These are phyloP conservation scores for Candida broadrunensis DNA, from an alignment of 805 yeast species.

Conservation along the genomic window DNA sequence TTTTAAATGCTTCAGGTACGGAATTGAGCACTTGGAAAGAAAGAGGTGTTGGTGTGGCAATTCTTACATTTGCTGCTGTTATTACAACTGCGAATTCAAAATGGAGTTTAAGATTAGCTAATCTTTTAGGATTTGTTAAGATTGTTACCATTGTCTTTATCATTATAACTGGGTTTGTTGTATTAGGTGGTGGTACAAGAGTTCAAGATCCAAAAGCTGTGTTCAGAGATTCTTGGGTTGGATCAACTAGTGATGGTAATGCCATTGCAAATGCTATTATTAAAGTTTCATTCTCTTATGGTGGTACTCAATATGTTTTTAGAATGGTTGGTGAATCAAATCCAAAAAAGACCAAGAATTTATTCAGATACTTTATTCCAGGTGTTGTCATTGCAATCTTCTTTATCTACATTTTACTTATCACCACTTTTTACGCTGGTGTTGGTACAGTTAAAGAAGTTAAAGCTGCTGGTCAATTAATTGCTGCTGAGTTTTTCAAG, in stretches of 20 bases:
- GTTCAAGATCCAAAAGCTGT: conserved; percentile 27
- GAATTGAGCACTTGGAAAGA: conserved; percentile 30
- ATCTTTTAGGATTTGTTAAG: conserved; percentile 33
- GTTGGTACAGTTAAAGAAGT: conserved; percentile 1
- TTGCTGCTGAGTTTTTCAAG: conserved; percentile 26
- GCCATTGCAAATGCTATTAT: conserved; percentile 43
- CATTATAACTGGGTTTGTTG: conserved; percentile 32
- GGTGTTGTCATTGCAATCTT: conserved; percentile 26
- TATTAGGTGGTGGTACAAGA: conserved; percentile 32
- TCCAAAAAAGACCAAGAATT: conserved; percentile 22
- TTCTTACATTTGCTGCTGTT: conserved; percentile 20
- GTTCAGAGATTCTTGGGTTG: conserved; percentile 35
- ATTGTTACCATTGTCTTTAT: conserved; percentile 30
- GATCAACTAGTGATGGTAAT: conserved; percentile 41
- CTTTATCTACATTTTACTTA: conserved; percentile 25
- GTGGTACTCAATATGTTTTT: conserved; percentile 40
- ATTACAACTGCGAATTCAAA: conserved; percentile 22
- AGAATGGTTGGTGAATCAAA: conserved; percentile 30
- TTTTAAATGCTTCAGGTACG: conserved; percentile 37
- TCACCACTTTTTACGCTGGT: conserved; percentile 30
- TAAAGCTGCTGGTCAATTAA: conserved; percentile 12
- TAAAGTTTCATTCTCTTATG: conserved; percentile 41
- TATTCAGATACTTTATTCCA: conserved; percentile 28
- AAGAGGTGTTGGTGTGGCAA: conserved; percentile 34
- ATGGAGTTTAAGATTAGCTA: conserved; percentile 26